Conservation (phyloP, 768 basidiomycete species). For the Phlebiopsis flavidoalba region DNA sequence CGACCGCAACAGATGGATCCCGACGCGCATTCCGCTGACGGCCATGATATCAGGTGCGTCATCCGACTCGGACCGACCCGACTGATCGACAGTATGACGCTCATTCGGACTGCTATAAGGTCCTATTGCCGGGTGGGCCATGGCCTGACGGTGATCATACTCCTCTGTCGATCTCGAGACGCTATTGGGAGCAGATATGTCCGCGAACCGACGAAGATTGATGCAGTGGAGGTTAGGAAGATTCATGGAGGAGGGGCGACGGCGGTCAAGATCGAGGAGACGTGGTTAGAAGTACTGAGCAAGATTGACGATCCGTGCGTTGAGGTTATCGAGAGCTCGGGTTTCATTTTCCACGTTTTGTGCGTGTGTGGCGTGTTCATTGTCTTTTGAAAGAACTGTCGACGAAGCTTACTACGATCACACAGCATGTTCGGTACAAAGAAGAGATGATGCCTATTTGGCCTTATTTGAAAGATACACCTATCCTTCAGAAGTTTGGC, state of each 20-base stretch:
- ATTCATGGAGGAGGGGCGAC: slow-evolving; percentile 26
- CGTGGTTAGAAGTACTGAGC: slow-evolving; percentile 34
- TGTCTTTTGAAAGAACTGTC: no score
- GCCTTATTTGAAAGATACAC: slow-evolving; percentile 38
- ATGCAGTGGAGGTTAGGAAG: slow-evolving; percentile 15
- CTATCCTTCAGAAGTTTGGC: slow-evolving; percentile 42
- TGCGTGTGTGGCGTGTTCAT: no score
- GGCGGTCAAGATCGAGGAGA: slow-evolving; percentile 27
- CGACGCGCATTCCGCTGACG: slow-evolving; percentile 47
- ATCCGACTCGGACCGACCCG: no score
- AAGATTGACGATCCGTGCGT: slow-evolving; percentile 35
- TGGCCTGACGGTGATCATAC: slow-evolving; percentile 28
- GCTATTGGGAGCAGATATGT: slow-evolving; percentile 37
- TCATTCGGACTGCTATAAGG: slow-evolving; percentile 21
- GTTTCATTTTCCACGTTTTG: slow-evolving; percentile 10
- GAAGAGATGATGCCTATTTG: slow-evolving; percentile 28
- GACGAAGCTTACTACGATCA: background rate
- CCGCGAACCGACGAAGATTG: slow-evolving; percentile 30
- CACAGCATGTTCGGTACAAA: slow-evolving; percentile 19
- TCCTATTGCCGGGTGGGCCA: slow-evolving; percentile 35
- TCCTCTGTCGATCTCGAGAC: slow-evolving; percentile 30
- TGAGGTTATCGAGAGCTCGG: slow-evolving; percentile 22
- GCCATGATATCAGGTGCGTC: slow-evolving; percentile 42
- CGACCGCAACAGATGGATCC: slow-evolving; percentile 42
- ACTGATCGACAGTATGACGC: background rate